Conservation (phyloP, 768 basidiomycete species). For the Thelephora aurantiotincta region DNA sequence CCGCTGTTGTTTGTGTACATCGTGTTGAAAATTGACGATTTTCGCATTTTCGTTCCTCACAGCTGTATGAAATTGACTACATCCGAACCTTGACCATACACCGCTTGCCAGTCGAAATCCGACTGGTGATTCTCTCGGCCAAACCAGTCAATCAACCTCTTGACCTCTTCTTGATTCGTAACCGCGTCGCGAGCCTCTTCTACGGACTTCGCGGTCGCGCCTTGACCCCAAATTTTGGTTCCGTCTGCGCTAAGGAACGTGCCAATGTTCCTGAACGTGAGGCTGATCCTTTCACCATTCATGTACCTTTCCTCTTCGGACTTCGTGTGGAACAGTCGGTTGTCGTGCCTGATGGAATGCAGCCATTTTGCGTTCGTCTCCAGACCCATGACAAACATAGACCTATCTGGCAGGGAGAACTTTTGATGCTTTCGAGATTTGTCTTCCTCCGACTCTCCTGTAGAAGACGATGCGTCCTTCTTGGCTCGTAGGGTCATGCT, state of each 20-base stretch:
- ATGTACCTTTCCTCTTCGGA: constrained; percentile 36
- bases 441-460: not conserved
- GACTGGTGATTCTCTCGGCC: constrained; percentile 60
- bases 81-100: constrained; percentile 57
- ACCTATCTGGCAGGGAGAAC: constrained; percentile 66
- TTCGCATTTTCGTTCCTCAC: no score
- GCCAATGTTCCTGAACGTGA: constrained; percentile 69
- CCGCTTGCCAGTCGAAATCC: constrained; percentile 54
- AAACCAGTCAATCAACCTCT: constrained; percentile 43
- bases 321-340: constrained; percentile 42
- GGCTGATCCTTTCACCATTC: constrained; percentile 57
- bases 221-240: constrained; percentile 56
- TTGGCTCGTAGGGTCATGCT: constrained; percentile 64
- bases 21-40: no score
- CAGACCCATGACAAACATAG: constrained; percentile 69
- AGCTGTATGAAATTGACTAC: constrained; percentile 32
- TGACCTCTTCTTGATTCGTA: constrained; percentile 32
- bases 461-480: constrained; percentile 23
- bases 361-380: constrained; percentile 64
- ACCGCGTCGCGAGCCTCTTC: constrained; percentile 41
- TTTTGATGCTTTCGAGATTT: constrained; percentile 27
- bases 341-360: constrained; percentile 67
- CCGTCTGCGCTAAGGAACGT: constrained; percentile 49
- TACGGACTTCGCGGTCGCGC: constrained; percentile 47
- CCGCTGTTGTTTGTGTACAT: no score